phyloP scores from a whole-genome alignment of 208 protist genomes.

The Trypanosomatidae sp. region DNA sequence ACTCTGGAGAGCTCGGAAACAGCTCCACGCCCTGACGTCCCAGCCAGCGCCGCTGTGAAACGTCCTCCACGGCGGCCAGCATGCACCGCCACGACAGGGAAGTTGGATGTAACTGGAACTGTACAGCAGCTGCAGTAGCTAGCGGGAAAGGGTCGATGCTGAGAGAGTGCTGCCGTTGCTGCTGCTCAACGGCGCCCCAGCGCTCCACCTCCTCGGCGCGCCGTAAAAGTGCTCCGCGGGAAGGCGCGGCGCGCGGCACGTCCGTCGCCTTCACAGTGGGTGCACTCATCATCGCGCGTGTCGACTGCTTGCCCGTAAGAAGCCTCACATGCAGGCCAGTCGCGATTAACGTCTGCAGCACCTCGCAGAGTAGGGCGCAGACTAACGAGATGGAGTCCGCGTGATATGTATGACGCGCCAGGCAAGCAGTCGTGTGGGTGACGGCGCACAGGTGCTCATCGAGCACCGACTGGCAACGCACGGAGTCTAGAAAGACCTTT shows the following conservation, averaged over 20 bases:
- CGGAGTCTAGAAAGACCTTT: conserved; percentile 8
- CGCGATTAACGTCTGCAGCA: conserved; percentile 26
- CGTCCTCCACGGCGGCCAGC: conserved; percentile 33
- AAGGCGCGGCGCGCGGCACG: neutral
- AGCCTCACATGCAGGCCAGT: conserved; percentile 9
- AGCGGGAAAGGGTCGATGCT: neutral
- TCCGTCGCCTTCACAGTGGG: neutral
- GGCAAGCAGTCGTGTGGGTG: conserved; percentile 6
- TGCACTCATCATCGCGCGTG: conserved; percentile 1
- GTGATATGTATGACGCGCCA: conserved; percentile 9
- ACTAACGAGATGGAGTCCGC: conserved; percentile 24
- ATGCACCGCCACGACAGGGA: conserved; percentile 67
- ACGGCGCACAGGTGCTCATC: conserved; percentile 34
- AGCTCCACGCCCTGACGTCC: conserved; percentile 51
- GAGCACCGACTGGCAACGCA: conserved; percentile 1
- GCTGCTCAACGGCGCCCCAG: conserved; percentile 21
- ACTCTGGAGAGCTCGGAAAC: conserved; percentile 61
- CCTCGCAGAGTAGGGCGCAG: conserved; percentile 21
- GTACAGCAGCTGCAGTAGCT: conserved; percentile 7
- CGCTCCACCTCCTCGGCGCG: conserved; percentile 19
- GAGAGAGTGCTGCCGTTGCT: neutral
- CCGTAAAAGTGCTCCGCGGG: conserved; percentile 12
- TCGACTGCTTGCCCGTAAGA: neutral
- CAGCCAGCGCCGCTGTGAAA: conserved; percentile 59
- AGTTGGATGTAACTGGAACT: conserved; percentile 40